A percentile compares a stretch with the other conserved stretches of the same genome.
These are phyloP conservation scores for Rhodotorula taiwanensis DNA, from an alignment of 768 basidiomycete genomes.

Conservation along the genomic window DNA sequence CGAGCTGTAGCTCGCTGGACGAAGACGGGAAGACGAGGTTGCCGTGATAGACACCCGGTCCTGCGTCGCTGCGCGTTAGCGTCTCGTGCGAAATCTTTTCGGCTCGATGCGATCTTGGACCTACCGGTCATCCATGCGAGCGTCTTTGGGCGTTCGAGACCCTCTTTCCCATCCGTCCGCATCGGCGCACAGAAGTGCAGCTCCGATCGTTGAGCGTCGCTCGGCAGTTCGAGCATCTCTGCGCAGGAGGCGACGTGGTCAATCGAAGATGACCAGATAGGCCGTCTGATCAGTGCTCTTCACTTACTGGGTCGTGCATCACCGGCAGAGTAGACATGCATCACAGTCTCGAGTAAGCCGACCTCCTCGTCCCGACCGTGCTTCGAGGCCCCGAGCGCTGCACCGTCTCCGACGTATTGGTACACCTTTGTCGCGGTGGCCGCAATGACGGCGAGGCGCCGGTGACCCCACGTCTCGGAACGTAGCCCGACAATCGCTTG, in stretches of 20 bases:
- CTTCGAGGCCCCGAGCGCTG: conserved; percentile 38
- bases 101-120: conserved; percentile 35
- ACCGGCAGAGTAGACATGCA: conserved; percentile 56
- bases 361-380: conserved; percentile 63
- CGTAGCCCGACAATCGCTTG: conserved; percentile 77
- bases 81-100: too few relatives aligned
- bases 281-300: conserved; percentile 39
- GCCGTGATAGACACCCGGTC: conserved; percentile 82
- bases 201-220: conserved; percentile 63
- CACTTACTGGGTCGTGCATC: conserved; percentile 72
- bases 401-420: conserved; percentile 63
- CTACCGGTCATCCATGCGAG: conserved; percentile 89
- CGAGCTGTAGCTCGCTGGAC: conserved; percentile 45
- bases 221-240: conserved; percentile 89
- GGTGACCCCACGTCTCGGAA: conserved; percentile 57
- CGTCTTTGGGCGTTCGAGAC: conserved; percentile 58
- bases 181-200: conserved; percentile 66
- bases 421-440: conserved; percentile 85
- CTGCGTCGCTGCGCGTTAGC: conserved; percentile 46
- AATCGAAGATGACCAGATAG: too few relatives aligned
- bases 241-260: conserved; percentile 2
- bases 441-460: conserved; percentile 58
- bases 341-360: conserved; percentile 62
- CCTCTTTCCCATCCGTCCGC: conserved; percentile 43
- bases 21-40: conserved; percentile 55